Evolutionary conservation across 2,329 filamentous ascomycete genomes (phyloP).

Genomic region (Tolypocladium ovalisporum): DNA sequence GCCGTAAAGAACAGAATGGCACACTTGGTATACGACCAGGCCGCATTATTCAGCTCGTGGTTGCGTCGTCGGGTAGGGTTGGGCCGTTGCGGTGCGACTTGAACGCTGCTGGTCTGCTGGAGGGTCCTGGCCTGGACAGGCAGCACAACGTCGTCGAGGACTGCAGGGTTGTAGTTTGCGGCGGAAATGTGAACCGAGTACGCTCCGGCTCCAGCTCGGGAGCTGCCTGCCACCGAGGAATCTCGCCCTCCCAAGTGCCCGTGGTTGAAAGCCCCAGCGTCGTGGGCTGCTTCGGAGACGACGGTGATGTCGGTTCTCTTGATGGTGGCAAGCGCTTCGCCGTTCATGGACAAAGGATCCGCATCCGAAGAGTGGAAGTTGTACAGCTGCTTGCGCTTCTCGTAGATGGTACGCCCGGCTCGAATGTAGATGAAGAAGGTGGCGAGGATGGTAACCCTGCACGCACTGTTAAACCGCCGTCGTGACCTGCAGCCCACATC

Average conservation of each 20-base stretch:
- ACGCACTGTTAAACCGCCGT: constrained; percentile 4
- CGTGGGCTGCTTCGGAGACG: constrained; percentile 33
- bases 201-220: constrained; percentile 13
- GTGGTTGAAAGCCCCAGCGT: constrained; percentile 11
- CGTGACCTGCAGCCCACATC: background rate
- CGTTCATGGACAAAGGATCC: constrained; percentile 26
- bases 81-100: constrained; percentile 10
- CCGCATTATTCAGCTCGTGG: constrained; percentile 48
- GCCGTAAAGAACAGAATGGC: constrained; percentile 62
- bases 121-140: constrained; percentile 15
- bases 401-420: constrained; percentile 57
- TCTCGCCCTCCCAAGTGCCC: constrained; percentile 11
- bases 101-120: constrained; percentile 6
- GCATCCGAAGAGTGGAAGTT: constrained; percentile 39
- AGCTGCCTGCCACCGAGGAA: constrained; percentile 5
- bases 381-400: constrained; percentile 51
- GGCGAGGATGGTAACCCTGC: constrained; percentile 47
- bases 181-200: constrained; percentile 44
- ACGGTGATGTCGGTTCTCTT: constrained; percentile 57
- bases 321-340: constrained; percentile 33
- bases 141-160: constrained; percentile 11
- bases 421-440: constrained; percentile 57
- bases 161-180: constrained; percentile 2
- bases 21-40: constrained; percentile 61
- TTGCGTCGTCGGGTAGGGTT: constrained; percentile 24